Base-by-base conservation (phyloP, 345 rosid species). In the Hibiscus mutabilis region DNA sequence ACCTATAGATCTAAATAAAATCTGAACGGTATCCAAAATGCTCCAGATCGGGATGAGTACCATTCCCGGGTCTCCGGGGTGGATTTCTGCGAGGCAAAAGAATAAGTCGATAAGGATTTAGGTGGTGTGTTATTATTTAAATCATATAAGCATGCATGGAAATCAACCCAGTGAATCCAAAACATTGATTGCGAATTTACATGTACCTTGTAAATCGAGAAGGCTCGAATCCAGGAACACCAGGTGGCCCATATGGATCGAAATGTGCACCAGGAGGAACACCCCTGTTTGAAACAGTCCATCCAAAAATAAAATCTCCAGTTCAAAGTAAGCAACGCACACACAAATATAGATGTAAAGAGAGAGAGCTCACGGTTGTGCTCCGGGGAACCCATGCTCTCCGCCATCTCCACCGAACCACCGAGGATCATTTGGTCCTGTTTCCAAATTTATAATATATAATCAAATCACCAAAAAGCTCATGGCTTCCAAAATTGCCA, bases 221-320 rank as follows among this genome's bases (percentile, higher is more conserved):
- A 12, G 95, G 97, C 78, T 94, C 95, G 74, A 88, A 94, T 42
- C 91, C 98, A 35, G 97, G 93, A 76, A 89, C 77, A 4, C 81
- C 84, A 8, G 98, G 93, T 0, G 98, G 99, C 15, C 99, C 99
- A 72, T 71, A 85, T 2, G 98, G 97, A 81, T 94, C 97, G 74
- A 88, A 91, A 59, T 93, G 93, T 70, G 97, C 93, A 79, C 98
- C 98, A 9, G 96, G 97, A 72, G 94, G 97, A 60, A 80, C 76
- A 63, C 88, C 89, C 70, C 97, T 91, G 89, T 77, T 74, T 68
- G 71, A 79, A 73, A 11, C 33, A 70, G 5, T 29, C 2, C 59
- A 71, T 13, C 59, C 37, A 18, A 56, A 61, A 58, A n/a, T 62
- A 47, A 63, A 21, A 25, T 35, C 33, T 46, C 9, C 12, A 66